Conservation (phyloP, 306 rosid species). For the Ammopiptanthus mongolicus region DNA sequence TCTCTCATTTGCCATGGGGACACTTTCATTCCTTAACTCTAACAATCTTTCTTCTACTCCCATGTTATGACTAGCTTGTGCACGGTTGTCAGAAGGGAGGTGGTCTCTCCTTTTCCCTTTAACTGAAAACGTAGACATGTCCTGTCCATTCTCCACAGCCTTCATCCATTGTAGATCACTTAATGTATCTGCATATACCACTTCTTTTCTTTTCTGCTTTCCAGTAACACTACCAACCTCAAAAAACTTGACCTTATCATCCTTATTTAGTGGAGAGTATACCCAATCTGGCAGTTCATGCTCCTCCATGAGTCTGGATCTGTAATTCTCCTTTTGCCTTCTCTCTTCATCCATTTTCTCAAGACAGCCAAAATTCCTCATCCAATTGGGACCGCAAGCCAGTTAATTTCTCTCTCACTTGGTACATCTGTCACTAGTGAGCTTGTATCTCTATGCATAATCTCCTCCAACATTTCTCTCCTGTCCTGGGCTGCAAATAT, state of each 20-base stretch:
- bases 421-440: constrained; percentile 90
- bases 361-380: constrained; percentile 79
- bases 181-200: constrained; percentile 65
- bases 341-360: constrained; percentile 92
- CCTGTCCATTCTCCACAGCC: constrained; percentile 78
- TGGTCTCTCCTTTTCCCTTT: constrained; percentile 49
- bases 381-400: constrained; percentile 88
- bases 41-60: constrained; percentile 36
- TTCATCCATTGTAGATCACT: constrained; percentile 82
- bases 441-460: constrained; percentile 86
- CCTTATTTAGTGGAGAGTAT: constrained; percentile 51
- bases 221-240: constrained; percentile 33
- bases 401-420: constrained; percentile 91
- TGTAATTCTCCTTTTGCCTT: constrained; percentile 78
- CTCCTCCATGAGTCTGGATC: constrained; percentile 82
- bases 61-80: constrained; percentile 29
- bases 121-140: constrained; percentile 42
- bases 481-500: constrained; percentile 81
- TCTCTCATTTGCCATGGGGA: constrained; percentile 34
- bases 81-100: constrained; percentile 29
- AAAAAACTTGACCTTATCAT: constrained; percentile 37
- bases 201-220: constrained; percentile 76
- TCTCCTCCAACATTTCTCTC: constrained; percentile 86
- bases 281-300: constrained; percentile 94
- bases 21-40: constrained; percentile 37